A percentile compares a stretch with the other conserved stretches of the same genome.
Evolutionary conservation across 371 early-diverging fungal species (phyloP).

Genomic region (Syncephalastrum monosporum): DNA sequence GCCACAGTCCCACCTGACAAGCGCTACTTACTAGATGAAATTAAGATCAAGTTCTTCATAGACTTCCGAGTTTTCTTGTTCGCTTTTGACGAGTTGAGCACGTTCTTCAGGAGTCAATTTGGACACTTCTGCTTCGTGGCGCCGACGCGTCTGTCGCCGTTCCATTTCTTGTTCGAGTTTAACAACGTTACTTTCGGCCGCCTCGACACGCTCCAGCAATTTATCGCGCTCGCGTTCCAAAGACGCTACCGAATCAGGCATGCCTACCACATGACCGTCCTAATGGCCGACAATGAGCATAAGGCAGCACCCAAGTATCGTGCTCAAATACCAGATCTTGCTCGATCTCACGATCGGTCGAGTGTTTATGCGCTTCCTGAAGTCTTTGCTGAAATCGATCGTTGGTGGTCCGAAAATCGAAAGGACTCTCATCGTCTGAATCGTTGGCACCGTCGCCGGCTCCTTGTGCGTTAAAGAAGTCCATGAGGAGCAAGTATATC

Average conservation of each 20-base stretch:
- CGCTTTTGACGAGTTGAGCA: conserved; percentile 17
- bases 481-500: too few relatives aligned
- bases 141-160: conserved; percentile 14
- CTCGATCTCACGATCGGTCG: conserved; percentile 17
- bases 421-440: conserved; percentile 11
- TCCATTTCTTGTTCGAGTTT: conserved; percentile 16
- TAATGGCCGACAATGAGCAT: neutral
- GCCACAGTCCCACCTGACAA: neutral
- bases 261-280: conserved; percentile 3
- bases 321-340: conserved; percentile 21
- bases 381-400: conserved; percentile 30
- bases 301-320: neutral
- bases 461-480: too few relatives aligned
- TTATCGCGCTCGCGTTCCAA: conserved; percentile 15
- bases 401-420: conserved; percentile 23
- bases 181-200: conserved; percentile 17
- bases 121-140: conserved; percentile 22
- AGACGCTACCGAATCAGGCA: conserved; percentile 11
- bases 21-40: conserved; percentile 18
- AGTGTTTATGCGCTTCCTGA: conserved; percentile 18
- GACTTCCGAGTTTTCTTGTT: conserved; percentile 5
- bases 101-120: conserved; percentile 44
- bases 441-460: neutral
- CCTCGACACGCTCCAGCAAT: conserved; percentile 11
- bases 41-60: conserved; percentile 12